phyloP scores from a whole-genome alignment of 208 protist genomes.

The Dictyostelium gargantuum region DNA sequence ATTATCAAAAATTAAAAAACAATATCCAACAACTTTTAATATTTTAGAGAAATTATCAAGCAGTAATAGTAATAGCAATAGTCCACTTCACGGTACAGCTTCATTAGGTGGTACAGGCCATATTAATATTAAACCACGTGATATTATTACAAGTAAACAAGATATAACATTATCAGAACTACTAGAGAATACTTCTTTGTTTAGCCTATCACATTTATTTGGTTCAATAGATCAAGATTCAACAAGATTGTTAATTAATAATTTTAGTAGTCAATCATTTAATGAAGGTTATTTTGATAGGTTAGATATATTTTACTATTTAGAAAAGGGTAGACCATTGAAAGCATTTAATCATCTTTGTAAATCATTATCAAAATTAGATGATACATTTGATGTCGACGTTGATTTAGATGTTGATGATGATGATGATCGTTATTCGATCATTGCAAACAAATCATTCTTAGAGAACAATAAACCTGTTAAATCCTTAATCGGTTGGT shows the following conservation, averaged over 20 bases:
- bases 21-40: neutral
- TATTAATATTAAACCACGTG: neutral
- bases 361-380: neutral
- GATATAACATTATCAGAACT: slow-evolving; percentile 48
- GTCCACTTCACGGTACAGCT: neutral
- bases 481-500: slow-evolving; percentile 19
- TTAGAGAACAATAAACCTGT: neutral
- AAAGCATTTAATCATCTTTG: neutral
- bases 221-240: neutral
- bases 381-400: neutral
- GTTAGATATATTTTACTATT: slow-evolving; percentile 48
- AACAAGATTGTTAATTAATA: neutral
- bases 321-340: slow-evolving; percentile 42
- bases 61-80: neutral
- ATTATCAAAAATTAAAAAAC: neutral
- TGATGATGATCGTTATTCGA: neutral
- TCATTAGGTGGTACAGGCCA: neutral
- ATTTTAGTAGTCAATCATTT: slow-evolving; percentile 15
- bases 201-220: neutral
- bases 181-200: neutral
- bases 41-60: neutral
- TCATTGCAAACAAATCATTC: no score
- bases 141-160: neutral
- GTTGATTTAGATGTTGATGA: neutral
- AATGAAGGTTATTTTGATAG: slow-evolving; percentile 43